These are phyloP conservation scores for Ceratocystis eucalypticola DNA, from an alignment of 2,329 filamentous ascomycete species.

Conservation along the genomic window DNA sequence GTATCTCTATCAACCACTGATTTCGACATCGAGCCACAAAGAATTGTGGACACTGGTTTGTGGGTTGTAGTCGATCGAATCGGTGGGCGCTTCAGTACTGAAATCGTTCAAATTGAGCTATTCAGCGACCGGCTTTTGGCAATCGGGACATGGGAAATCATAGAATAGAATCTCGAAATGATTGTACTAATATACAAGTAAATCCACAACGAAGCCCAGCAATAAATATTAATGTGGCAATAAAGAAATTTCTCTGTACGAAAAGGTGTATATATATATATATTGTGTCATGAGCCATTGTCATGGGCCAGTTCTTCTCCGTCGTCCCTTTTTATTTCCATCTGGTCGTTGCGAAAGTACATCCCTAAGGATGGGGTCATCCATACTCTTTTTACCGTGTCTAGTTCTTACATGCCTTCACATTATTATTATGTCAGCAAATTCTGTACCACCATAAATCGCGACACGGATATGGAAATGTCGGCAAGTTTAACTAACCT, in stretches of 20 bases:
- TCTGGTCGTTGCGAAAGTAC: conserved; percentile 78
- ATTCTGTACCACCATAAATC: neutral
- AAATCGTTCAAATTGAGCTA: conserved; percentile 40
- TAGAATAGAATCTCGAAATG: neutral
- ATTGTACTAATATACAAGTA: too few species aligned
- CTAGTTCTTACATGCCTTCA: conserved; percentile 80
- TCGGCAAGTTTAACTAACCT: conserved; percentile 42
- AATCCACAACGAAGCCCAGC: too few species aligned
- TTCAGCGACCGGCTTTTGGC: conserved; percentile 36
- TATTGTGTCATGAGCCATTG: conserved; percentile 18
- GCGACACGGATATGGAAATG: neutral
- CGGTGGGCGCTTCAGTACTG: conserved; percentile 35
- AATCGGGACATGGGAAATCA: conserved; percentile 32
- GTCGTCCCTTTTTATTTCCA: conserved; percentile 65
- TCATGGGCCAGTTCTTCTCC: conserved; percentile 45
- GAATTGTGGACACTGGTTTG: conserved; percentile 43
- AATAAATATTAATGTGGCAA: neutral
- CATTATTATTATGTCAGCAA: conserved; percentile 6
- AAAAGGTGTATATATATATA: neutral
- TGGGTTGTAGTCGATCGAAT: conserved; percentile 77
- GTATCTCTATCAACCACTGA: conserved; percentile 56
- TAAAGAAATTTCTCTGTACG: too few species aligned
- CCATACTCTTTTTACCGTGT: conserved; percentile 77
- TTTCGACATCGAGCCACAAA: conserved; percentile 58
- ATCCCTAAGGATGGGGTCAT: conserved; percentile 66